These are phyloP conservation scores for Xerocomus nothofagi DNA, from an alignment of 1,284 basidiomycete species.

Conservation along the genomic window DNA sequence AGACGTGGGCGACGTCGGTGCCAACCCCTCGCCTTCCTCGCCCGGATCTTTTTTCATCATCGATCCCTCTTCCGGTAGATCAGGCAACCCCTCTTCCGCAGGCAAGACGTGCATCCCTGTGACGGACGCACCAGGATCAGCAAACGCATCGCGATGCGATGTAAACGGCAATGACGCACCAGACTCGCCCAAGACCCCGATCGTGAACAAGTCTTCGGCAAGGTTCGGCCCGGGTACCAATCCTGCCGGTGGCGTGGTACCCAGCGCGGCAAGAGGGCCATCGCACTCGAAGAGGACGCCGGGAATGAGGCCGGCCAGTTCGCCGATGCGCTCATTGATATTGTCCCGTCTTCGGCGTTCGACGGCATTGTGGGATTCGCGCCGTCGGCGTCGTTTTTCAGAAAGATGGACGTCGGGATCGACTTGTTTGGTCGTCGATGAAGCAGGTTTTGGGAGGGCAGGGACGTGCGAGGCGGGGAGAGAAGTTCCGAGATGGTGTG, in stretches of 20 bases:
- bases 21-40: conserved; percentile 27
- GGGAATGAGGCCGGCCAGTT: conserved; percentile 85
- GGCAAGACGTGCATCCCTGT: conserved; percentile 30
- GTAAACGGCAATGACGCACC: conserved; percentile 17
- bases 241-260: conserved; percentile 13
- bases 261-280: conserved; percentile 25
- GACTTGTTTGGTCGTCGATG: conserved; percentile 20
- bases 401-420: conserved; percentile 45
- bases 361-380: conserved; percentile 90
- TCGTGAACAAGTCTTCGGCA: conserved; percentile 24
- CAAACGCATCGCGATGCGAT: not conserved
- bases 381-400: conserved; percentile 76
- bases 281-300: conserved; percentile 74
- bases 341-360: conserved; percentile 86
- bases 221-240: conserved; percentile 11
- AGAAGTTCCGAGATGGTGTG: conserved; percentile 23
- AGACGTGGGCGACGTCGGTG: conserved; percentile 15
- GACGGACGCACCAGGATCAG: not conserved
- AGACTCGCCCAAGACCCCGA: conserved; percentile 22
- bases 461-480: conserved; percentile 19
- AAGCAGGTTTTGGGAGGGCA: conserved; percentile 11
- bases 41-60: conserved; percentile 36
- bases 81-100: conserved; percentile 29
- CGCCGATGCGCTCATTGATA: conserved; percentile 92
- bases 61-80: conserved; percentile 32